Conservation (phyloP, 1,284 basidiomycete species). For the Laetiporus sulphureus region DNA sequence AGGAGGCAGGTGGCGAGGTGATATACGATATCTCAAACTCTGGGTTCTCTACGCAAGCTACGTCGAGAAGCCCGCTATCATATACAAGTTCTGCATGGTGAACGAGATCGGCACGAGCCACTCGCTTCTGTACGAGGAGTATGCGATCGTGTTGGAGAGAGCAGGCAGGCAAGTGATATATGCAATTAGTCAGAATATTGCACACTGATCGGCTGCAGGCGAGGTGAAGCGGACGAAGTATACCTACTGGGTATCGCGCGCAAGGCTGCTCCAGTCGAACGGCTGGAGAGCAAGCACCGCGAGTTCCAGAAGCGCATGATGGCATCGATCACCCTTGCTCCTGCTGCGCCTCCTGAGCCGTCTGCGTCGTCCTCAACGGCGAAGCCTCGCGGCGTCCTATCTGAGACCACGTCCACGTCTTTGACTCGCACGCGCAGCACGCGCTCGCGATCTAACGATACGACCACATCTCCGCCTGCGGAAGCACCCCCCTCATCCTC, state of each 20-base stretch:
- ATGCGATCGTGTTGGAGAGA: slow-evolving; percentile 75
- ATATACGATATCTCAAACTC: slow-evolving; percentile 84
- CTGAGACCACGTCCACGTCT: slow-evolving; percentile 18
- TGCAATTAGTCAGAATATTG: too few relatives aligned
- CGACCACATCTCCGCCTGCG: slow-evolving; percentile 7
- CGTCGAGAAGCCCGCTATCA: slow-evolving; percentile 66
- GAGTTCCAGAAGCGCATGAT: slow-evolving; percentile 89
- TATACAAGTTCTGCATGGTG: slow-evolving; percentile 82
- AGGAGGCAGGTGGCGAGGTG: slow-evolving; percentile 57
- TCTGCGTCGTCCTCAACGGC: slow-evolving; percentile 20
- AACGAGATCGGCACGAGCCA: slow-evolving; percentile 86
- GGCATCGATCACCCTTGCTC: slow-evolving; percentile 27
- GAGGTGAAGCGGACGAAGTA: slow-evolving; percentile 80
- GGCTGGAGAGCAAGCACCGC: slow-evolving; percentile 77
- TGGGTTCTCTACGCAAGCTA: slow-evolving; percentile 90
- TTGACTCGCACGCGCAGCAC: slow-evolving; percentile 16
- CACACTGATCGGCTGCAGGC: too few relatives aligned
- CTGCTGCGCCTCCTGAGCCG: slow-evolving; percentile 14
- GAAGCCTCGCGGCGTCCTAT: slow-evolving; percentile 31
- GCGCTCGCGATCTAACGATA: slow-evolving; percentile 13
- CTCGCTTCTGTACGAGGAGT: slow-evolving; percentile 88
- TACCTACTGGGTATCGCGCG: slow-evolving; percentile 85
- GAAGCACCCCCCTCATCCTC: slow-evolving; percentile 14
- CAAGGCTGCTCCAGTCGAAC: slow-evolving; percentile 77
- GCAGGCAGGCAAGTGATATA: slow-evolving; percentile 62